A percentile compares a stretch with the other conserved stretches of the same genome.
Evolutionary conservation across 2,329 filamentous ascomycete genomes (phyloP).

Genomic region (Alternaria rosae): DNA sequence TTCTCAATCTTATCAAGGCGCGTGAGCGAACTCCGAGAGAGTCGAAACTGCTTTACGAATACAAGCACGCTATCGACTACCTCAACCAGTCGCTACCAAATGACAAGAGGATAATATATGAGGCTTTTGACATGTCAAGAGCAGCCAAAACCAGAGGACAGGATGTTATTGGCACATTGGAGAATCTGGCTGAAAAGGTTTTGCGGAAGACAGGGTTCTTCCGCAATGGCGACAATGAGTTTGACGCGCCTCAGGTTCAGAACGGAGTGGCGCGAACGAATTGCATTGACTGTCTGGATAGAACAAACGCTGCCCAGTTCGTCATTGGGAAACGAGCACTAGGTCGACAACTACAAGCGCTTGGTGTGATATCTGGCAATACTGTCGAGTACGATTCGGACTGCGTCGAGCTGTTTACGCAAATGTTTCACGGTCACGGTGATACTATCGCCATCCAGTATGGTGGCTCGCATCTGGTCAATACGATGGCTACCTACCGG

Average conservation of each 20-base stretch:
- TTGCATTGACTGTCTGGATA: slow-evolving; percentile 96
- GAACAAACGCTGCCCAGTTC: slow-evolving; percentile 97
- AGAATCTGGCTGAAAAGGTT: slow-evolving; percentile 87
- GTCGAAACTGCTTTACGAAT: slow-evolving; percentile 87
- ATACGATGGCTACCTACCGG: slow-evolving; percentile 98
- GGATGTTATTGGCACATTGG: slow-evolving; percentile 92
- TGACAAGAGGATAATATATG: slow-evolving; percentile 87
- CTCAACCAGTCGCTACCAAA: slow-evolving; percentile 91
- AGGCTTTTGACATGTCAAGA: slow-evolving; percentile 97
- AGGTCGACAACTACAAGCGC: slow-evolving; percentile 87
- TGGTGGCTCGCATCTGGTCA: slow-evolving; percentile 94
- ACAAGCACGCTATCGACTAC: slow-evolving; percentile 85
- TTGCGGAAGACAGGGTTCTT: slow-evolving; percentile 90
- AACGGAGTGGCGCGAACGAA: slow-evolving; percentile 95
- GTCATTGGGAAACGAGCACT: slow-evolving; percentile 95
- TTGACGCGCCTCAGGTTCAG: slow-evolving; percentile 74
- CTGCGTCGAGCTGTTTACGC: slow-evolving; percentile 92
- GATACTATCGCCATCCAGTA: slow-evolving; percentile 98
- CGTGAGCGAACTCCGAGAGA: slow-evolving; percentile 89
- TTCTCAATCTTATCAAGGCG: slow-evolving; percentile 85
- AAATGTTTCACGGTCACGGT: slow-evolving; percentile 96
- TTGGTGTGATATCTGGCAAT: slow-evolving; percentile 83
- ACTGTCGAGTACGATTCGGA: slow-evolving; percentile 93
- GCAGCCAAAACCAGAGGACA: slow-evolving; percentile 89
- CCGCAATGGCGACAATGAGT: slow-evolving; percentile 81